Percentiles rank a stretch among this genome's conserved stretches.
These are phyloP conservation scores for Diphasiastrum complanatum DNA, from an alignment of 83 land plant genomes.

Conservation along the genomic window DNA sequence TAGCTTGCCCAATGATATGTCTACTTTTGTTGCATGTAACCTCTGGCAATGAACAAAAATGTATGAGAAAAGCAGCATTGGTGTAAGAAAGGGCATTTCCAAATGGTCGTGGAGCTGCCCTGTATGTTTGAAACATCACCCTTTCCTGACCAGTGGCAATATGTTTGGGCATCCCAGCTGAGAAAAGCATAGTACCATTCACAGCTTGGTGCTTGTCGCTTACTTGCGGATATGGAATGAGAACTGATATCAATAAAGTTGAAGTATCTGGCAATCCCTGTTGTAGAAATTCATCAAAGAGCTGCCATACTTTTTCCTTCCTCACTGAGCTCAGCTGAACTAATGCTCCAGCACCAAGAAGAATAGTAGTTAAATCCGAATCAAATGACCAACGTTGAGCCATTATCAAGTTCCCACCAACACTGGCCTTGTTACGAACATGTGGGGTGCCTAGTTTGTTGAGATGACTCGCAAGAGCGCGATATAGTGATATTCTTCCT, in stretches of 20 bases:
- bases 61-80: constrained; percentile 74
- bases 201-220: background rate
- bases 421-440: constrained; percentile 68
- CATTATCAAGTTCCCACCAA: constrained; percentile 90
- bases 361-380: constrained; percentile 77
- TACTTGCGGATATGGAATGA: constrained; percentile 36
- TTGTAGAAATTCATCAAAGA: constrained; percentile 61
- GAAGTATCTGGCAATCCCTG: constrained; percentile 37
- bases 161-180: background rate
- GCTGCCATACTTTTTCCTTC: too few relatives aligned
- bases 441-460: constrained; percentile 56
- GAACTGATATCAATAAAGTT: constrained; percentile 45
- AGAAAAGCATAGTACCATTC: background rate
- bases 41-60: constrained; percentile 17
- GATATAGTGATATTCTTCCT: background rate
- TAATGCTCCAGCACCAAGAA: constrained; percentile 49
- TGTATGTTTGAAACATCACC: constrained; percentile 59
- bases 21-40: background rate
- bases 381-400: constrained; percentile 59
- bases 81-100: constrained; percentile 79
- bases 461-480: constrained; percentile 33
- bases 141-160: background rate
- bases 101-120: constrained; percentile 75
- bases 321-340: too few relatives aligned
- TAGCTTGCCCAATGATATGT: constrained; percentile 22